Conservation (phyloP, 805 yeast genomes). For the Lachancea dasiensis region DNA sequence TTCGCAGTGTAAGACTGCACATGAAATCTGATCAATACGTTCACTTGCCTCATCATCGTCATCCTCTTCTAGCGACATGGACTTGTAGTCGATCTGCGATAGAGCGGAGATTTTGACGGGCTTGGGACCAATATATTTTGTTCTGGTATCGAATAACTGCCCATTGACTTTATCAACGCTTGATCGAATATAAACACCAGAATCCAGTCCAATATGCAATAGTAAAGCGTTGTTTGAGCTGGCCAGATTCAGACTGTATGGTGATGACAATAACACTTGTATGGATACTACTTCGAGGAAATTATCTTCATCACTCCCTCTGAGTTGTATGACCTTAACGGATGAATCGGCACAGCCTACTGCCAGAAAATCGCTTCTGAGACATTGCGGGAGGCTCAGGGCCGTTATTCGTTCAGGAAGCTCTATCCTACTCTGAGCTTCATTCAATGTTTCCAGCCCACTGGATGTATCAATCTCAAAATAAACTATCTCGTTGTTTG, state of each 20-base stretch:
- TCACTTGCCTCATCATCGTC: slow-evolving; percentile 13
- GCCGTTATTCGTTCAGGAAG: slow-evolving; percentile 45
- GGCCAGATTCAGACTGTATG: slow-evolving; percentile 33
- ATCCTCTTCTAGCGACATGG: slow-evolving; percentile 16
- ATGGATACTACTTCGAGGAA: slow-evolving; percentile 57
- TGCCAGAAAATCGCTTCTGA: slow-evolving; percentile 52
- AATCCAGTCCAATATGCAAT: slow-evolving; percentile 75
- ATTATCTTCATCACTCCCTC: slow-evolving; percentile 42
- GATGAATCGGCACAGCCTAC: slow-evolving; percentile 70
- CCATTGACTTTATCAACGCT: slow-evolving; percentile 56
- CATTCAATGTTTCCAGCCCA: slow-evolving; percentile 58
- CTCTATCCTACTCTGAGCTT: slow-evolving; percentile 58
- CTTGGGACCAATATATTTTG: slow-evolving; percentile 66
- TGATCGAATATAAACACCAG: slow-evolving; percentile 72
- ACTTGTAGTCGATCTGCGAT: slow-evolving; percentile 10
- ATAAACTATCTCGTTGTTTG: slow-evolving; percentile 70
- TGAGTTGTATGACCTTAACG: slow-evolving; percentile 54
- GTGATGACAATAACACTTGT: slow-evolving; percentile 58
- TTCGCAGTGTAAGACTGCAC: slow-evolving; percentile 30
- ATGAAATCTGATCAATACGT: slow-evolving; percentile 12
- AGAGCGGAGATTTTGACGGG: slow-evolving; percentile 45
- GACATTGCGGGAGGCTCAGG: slow-evolving; percentile 45
- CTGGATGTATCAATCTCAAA: slow-evolving; percentile 57
- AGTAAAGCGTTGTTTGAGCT: slow-evolving; percentile 23
- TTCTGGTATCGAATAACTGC: slow-evolving; percentile 53